Evolutionary conservation across 208 protist genomes (phyloP).

Genomic region (Leishmania tropica): DNA sequence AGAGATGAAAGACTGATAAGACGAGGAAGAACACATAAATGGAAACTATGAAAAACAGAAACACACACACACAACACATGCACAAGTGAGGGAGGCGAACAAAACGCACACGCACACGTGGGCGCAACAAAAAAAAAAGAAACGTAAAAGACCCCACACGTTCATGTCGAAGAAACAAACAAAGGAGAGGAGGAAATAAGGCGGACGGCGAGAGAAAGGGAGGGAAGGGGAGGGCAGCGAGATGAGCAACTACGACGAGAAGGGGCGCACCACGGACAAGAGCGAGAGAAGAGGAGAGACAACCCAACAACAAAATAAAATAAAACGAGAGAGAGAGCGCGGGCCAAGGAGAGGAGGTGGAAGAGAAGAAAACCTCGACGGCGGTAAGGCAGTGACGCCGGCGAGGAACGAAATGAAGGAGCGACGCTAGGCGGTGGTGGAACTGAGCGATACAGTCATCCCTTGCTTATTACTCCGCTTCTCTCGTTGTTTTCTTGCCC

Average conservation of each 20-base stretch:
- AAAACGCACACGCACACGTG: background rate
- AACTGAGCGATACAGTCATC: background rate
- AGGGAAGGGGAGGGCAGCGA: background rate
- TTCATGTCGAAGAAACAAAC: background rate
- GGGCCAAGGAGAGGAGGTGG: background rate
- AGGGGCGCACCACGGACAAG: background rate
- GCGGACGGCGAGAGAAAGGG: background rate
- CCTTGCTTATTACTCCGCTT: background rate
- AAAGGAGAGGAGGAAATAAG: background rate
- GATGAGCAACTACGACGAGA: background rate
- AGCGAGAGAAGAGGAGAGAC: too few relatives aligned
- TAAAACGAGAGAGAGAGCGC: background rate
- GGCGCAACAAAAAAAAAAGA: background rate
- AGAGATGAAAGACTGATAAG: background rate
- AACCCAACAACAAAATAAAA: background rate
- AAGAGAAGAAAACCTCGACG: background rate
- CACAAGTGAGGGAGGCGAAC: background rate
- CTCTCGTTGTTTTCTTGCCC: background rate
- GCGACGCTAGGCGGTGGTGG: background rate
- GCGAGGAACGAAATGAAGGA: background rate
- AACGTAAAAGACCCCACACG: background rate
- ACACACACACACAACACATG: background rate
- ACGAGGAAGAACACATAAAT: conserved; percentile 14
- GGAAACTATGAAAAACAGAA: background rate
- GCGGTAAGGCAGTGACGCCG: background rate